These are phyloP conservation scores for Oenanthe javanica DNA, from an alignment of 140 eudicot species.

Conservation along the genomic window DNA sequence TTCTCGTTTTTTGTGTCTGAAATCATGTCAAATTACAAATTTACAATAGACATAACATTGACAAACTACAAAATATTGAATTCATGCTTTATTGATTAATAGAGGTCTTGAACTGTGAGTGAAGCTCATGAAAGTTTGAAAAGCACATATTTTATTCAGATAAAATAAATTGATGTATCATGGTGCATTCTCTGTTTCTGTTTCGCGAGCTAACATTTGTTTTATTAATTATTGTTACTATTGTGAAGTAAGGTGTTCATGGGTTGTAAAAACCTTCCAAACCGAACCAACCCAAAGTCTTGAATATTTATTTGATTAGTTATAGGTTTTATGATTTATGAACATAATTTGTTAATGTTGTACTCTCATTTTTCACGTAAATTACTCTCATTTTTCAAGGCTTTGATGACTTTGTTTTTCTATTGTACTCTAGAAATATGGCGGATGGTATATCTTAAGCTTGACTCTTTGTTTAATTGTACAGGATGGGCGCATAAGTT, in stretches of 20 bases:
- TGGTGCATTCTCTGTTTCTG: background rate
- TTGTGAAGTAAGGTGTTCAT: too few species aligned
- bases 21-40: background rate
- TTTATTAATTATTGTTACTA: background rate
- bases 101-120: background rate
- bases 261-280: too few species aligned
- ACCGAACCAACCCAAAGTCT: too few species aligned
- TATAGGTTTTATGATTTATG: too few species aligned
- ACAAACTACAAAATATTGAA: background rate
- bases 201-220: background rate
- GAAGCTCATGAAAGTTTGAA: background rate
- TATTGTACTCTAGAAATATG: conserved; percentile 10
- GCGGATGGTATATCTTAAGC: too few species aligned
- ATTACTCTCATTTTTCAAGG: too few species aligned
- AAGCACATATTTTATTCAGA: background rate
- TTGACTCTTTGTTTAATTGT: background rate
- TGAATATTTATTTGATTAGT: too few species aligned
- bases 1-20: background rate
- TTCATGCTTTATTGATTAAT: background rate
- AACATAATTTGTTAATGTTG: too few species aligned
- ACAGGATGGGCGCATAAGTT: conserved; percentile 48
- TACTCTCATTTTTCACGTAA: too few species aligned
- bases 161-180: background rate
- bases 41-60: background rate
- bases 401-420: too few species aligned